Conservation (phyloP, 1,284 basidiomycete genomes). For the Ustilago shanxiensis region DNA sequence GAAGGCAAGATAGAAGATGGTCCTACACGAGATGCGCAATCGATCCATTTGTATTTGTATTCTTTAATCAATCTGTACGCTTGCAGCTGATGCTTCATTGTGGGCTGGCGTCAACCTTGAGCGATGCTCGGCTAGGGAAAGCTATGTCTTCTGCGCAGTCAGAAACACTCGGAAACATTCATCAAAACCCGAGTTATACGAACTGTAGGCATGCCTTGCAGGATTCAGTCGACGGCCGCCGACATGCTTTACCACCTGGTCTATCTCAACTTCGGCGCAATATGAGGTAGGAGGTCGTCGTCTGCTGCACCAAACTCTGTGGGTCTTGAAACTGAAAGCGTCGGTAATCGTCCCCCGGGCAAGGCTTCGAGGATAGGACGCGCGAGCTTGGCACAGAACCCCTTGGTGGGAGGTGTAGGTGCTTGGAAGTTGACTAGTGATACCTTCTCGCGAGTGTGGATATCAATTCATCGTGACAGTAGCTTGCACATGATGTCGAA, state of each 20-base stretch:
- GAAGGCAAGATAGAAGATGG: neutral
- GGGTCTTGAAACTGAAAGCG: too few relatives aligned
- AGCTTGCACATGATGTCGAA: neutral
- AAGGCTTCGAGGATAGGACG: neutral
- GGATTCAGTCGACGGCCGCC: too few relatives aligned
- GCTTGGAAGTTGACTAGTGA: neutral
- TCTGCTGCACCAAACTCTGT: too few relatives aligned
- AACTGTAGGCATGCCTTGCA: neutral
- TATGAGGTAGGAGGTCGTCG: too few relatives aligned
- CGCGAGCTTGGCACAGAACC: neutral
- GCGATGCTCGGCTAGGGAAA: too few relatives aligned
- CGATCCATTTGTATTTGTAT: constrained; percentile 6
- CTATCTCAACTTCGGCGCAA: too few relatives aligned
- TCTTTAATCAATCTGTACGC: neutral
- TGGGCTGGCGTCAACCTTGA: too few relatives aligned
- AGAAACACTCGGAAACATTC: neutral
- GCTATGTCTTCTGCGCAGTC: too few relatives aligned
- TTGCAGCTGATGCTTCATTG: neutral
- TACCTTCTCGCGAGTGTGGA: neutral
- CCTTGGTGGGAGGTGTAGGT: neutral
- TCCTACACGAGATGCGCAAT: neutral
- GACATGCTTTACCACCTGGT: too few relatives aligned
- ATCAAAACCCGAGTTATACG: neutral
- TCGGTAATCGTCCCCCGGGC: too few relatives aligned
- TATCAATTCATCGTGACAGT: neutral